These are phyloP conservation scores for Leptographium flavum DNA, from an alignment of 2,329 filamentous ascomycete species.

Conservation along the genomic window DNA sequence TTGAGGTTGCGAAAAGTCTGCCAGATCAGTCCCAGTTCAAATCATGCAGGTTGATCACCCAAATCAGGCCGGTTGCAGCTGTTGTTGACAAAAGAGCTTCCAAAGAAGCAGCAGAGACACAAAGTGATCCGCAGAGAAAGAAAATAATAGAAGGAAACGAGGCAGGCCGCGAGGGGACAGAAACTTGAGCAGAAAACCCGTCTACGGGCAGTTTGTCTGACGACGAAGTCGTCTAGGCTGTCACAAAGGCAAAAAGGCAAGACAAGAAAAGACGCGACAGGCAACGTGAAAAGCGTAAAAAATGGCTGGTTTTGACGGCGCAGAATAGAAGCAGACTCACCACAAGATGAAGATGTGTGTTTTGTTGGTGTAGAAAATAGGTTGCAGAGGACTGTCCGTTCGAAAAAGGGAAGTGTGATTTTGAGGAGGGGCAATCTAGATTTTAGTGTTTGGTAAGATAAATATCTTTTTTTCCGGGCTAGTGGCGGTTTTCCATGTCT, in stretches of 20 bases:
- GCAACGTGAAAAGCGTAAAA: not conserved
- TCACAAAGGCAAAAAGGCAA: not conserved
- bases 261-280: not conserved
- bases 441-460: slow-evolving; percentile 8
- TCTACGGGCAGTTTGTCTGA: not conserved
- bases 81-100: too few relatives aligned
- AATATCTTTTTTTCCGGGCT: slow-evolving; percentile 5
- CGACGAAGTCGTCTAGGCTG: not conserved
- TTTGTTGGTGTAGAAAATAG: slow-evolving; percentile 4
- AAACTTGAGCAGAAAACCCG: not conserved
- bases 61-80: too few relatives aligned
- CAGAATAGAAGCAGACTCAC: not conserved
- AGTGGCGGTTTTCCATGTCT: not conserved
- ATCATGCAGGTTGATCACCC: too few relatives aligned
- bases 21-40: too few relatives aligned
- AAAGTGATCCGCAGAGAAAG: too few relatives aligned
- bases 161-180: not conserved
- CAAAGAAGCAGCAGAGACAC: too few relatives aligned
- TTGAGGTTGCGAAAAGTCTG: too few relatives aligned
- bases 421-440: slow-evolving; percentile 10
- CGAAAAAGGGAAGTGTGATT: slow-evolving; percentile 8
- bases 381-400: slow-evolving; percentile 2
- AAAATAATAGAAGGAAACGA: too few relatives aligned
- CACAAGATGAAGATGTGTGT: not conserved
- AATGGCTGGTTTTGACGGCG: not conserved